Percentiles rank a stretch among this genome's conserved stretches.
Evolutionary conservation across 352 stramenopile species (phyloP).

Genomic region (Pythium guiyangense): DNA sequence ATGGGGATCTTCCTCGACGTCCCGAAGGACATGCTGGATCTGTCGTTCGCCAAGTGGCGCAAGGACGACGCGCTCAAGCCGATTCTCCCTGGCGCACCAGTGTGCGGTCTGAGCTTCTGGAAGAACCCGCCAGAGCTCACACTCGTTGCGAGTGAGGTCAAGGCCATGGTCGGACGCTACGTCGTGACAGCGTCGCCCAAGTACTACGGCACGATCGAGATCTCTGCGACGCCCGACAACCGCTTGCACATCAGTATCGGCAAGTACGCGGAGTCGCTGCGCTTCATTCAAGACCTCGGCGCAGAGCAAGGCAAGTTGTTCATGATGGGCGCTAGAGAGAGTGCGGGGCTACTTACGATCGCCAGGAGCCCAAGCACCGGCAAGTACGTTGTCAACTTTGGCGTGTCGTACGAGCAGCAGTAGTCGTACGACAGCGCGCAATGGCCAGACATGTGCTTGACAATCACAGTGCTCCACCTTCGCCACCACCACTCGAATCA

Average conservation of each 20-base stretch:
- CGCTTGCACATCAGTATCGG: not conserved
- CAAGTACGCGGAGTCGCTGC: not conserved
- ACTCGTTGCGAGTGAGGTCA: constrained; percentile 19
- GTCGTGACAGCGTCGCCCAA: constrained; percentile 22
- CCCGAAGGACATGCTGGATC: constrained; percentile 44
- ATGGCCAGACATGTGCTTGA: not conserved
- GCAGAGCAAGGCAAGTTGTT: not conserved
- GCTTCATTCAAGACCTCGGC: not conserved
- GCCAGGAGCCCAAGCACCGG: not conserved
- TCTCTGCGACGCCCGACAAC: constrained; percentile 9
- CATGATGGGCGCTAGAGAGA: not conserved
- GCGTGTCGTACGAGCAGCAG: constrained; percentile 6
- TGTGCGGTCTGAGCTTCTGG: constrained; percentile 41
- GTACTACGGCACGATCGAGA: constrained; percentile 31
- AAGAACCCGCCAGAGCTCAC: constrained; percentile 22
- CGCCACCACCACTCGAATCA: too few relatives aligned
- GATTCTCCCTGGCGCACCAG: constrained; percentile 23
- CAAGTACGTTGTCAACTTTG: constrained; percentile 2
- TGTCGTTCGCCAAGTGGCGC: constrained; percentile 31
- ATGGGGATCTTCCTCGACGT: constrained; percentile 65
- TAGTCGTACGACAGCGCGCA: not conserved
- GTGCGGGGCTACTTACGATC: not conserved
- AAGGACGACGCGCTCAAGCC: constrained; percentile 26
- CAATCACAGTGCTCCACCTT: not conserved
- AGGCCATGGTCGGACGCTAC: constrained; percentile 44